Conservation (phyloP, 2,329 filamentous ascomycete species). For the Pleoardoris graminearum region DNA sequence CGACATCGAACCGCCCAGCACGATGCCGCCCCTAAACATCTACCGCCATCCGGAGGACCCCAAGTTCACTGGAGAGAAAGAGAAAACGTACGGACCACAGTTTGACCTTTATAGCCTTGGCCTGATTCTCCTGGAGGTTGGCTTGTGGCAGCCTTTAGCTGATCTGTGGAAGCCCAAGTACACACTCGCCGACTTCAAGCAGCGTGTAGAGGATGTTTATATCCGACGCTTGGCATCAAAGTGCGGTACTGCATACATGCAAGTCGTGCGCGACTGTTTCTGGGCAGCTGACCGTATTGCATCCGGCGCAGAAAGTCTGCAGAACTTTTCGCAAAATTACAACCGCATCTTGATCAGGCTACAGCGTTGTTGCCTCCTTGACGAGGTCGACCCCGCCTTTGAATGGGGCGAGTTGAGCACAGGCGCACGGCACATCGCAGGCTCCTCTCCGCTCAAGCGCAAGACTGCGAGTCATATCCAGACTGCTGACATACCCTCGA, state of each 20-base stretch:
- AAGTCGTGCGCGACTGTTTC: slow-evolving; percentile 73
- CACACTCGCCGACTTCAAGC: slow-evolving; percentile 63
- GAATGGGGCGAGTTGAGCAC: slow-evolving; percentile 33
- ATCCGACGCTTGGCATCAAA: slow-evolving; percentile 66
- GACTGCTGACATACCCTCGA: slow-evolving; percentile 30
- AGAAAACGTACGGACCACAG: slow-evolving; percentile 34
- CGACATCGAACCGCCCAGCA: slow-evolving; percentile 50
- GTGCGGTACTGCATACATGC: slow-evolving; percentile 75
- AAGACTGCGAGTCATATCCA: slow-evolving; percentile 35
- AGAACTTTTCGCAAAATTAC: slow-evolving; percentile 39
- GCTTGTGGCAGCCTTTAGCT: slow-evolving; percentile 71
- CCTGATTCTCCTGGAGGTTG: slow-evolving; percentile 73
- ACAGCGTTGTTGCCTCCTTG: slow-evolving; percentile 45
- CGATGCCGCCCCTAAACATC: slow-evolving; percentile 56
- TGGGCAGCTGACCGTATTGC: slow-evolving; percentile 62
- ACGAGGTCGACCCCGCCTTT: slow-evolving; percentile 40
- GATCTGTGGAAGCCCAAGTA: slow-evolving; percentile 63
- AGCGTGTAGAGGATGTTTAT: slow-evolving; percentile 65
- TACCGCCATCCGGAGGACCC: slow-evolving; percentile 68
- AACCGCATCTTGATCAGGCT: slow-evolving; percentile 52
- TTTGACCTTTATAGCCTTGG: slow-evolving; percentile 74
- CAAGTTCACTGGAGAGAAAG: slow-evolving; percentile 37
- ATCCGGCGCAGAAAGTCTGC: slow-evolving; percentile 34
- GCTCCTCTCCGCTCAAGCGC: slow-evolving; percentile 35
- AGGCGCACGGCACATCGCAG: slow-evolving; percentile 24